Conservation (phyloP, 257 asterid genomes). For the Plantago ovata region DNA sequence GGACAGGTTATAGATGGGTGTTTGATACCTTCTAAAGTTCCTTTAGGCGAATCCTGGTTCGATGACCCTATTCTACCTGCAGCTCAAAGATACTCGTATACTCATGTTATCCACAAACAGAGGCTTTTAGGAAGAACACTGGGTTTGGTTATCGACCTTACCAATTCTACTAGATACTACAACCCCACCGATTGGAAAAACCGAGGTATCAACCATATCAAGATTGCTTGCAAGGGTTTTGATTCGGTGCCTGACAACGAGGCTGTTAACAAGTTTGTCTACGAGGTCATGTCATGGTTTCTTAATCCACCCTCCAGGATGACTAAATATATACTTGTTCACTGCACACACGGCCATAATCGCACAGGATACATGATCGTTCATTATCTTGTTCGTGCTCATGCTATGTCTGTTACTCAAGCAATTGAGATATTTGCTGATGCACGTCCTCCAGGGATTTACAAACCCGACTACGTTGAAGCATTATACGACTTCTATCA, state of each 20-base stretch:
- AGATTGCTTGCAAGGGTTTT: constrained; percentile 97
- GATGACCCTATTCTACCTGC: constrained; percentile 58
- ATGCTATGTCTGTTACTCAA: constrained; percentile 70
- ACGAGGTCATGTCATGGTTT: constrained; percentile 87
- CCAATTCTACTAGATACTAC: constrained; percentile 85
- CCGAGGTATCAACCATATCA: constrained; percentile 82
- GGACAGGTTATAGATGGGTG: constrained; percentile 60
- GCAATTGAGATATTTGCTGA: constrained; percentile 74
- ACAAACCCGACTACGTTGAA: too few species aligned
- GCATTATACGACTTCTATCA: too few species aligned
- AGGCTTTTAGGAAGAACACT: too few species aligned
- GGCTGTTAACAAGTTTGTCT: constrained; percentile 75
- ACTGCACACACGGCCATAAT: constrained; percentile 98
- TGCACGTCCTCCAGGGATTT: too few species aligned
- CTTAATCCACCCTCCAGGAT: constrained; percentile 63
- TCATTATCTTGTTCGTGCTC: constrained; percentile 89
- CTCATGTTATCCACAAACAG: constrained; percentile 78
- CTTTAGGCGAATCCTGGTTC: constrained; percentile 77
- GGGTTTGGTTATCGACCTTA: constrained; percentile 93
- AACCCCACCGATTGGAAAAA: constrained; percentile 56
- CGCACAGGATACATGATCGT: too few species aligned
- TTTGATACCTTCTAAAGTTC: constrained; percentile 94
- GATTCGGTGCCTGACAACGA: constrained; percentile 95
- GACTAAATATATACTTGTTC: constrained; percentile 75
- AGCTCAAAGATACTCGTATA: constrained; percentile 86